These are phyloP conservation scores for Leccinellum albellum DNA, from an alignment of 768 basidiomycete genomes.

Conservation along the genomic window DNA sequence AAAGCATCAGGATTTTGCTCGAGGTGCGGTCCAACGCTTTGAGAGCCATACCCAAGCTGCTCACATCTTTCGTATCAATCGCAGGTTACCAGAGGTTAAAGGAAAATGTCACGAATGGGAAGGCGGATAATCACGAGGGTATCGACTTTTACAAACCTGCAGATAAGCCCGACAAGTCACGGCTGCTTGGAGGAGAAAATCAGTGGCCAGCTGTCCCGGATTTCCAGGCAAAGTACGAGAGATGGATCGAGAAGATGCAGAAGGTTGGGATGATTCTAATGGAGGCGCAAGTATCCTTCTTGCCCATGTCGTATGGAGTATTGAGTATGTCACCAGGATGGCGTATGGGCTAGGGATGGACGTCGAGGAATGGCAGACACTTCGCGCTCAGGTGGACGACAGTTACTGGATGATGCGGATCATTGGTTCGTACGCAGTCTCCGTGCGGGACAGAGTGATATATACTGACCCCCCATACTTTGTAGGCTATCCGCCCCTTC, in stretches of 20 bases:
- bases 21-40: slow-evolving; percentile 52
- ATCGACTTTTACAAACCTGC: slow-evolving; percentile 80
- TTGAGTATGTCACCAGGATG: slow-evolving; percentile 51
- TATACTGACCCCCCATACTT: neutral
- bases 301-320: neutral
- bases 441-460: neutral
- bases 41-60: neutral
- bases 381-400: slow-evolving; percentile 71
- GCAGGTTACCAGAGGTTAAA: slow-evolving; percentile 76
- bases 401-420: slow-evolving; percentile 89
- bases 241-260: slow-evolving; percentile 87
- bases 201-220: slow-evolving; percentile 68
- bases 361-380: slow-evolving; percentile 60
- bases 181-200: slow-evolving; percentile 79
- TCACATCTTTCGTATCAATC: neutral
- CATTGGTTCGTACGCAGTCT: slow-evolving; percentile 49
- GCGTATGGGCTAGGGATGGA: slow-evolving; percentile 74
- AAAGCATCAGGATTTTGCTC: slow-evolving; percentile 62
- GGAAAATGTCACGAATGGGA: slow-evolving; percentile 84
- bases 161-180: slow-evolving; percentile 62
- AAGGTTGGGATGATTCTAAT: slow-evolving; percentile 74
- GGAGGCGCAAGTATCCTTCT: slow-evolving; percentile 61
- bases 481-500: slow-evolving; percentile 83
- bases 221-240: slow-evolving; percentile 63
- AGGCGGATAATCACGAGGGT: slow-evolving; percentile 81